These are phyloP conservation scores for Neodidymelliopsis sp. DNA, from an alignment of 2,329 filamentous ascomycete species.

Conservation along the genomic window DNA sequence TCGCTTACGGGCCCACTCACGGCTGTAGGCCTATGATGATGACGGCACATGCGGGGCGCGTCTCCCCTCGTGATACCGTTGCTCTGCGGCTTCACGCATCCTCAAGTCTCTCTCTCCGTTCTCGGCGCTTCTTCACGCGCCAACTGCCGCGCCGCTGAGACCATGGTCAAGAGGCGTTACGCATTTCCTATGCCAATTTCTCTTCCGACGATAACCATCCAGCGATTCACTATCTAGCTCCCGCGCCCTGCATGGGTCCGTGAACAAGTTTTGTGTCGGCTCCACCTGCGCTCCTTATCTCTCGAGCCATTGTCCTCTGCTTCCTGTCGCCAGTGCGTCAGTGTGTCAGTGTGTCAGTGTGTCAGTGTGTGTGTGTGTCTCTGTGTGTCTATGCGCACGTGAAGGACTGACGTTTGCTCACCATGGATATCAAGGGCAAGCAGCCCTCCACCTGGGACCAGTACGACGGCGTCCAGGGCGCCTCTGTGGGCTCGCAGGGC, in stretches of 20 bases:
- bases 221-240: slow-evolving; percentile 38
- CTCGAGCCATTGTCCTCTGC: slow-evolving; percentile 2
- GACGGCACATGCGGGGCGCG: slow-evolving; percentile 16
- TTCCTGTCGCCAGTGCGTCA: neutral
- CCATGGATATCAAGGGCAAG: slow-evolving; percentile 50
- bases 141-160: slow-evolving; percentile 9
- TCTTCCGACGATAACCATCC: slow-evolving; percentile 35
- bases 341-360: no score
- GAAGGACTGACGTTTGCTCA: slow-evolving; percentile 13
- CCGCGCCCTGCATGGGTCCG: slow-evolving; percentile 40
- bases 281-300: slow-evolving; percentile 21
- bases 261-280: slow-evolving; percentile 29
- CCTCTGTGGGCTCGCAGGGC: slow-evolving; percentile 43
- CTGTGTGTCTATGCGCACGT: no score
- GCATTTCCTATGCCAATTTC: slow-evolving; percentile 32
- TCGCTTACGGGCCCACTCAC: slow-evolving; percentile 32
- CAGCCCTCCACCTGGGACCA: slow-evolving; percentile 56
- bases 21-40: slow-evolving; percentile 13
- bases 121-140: slow-evolving; percentile 24
- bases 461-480: slow-evolving; percentile 54
- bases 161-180: slow-evolving; percentile 14
- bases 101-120: slow-evolving; percentile 4
- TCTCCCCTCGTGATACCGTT: slow-evolving; percentile 8
- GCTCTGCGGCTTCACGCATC: slow-evolving; percentile 7
- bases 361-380: no score